phyloP scores from a whole-genome alignment of 306 rosid species.

The peach (Prunus persica) region DNA sequence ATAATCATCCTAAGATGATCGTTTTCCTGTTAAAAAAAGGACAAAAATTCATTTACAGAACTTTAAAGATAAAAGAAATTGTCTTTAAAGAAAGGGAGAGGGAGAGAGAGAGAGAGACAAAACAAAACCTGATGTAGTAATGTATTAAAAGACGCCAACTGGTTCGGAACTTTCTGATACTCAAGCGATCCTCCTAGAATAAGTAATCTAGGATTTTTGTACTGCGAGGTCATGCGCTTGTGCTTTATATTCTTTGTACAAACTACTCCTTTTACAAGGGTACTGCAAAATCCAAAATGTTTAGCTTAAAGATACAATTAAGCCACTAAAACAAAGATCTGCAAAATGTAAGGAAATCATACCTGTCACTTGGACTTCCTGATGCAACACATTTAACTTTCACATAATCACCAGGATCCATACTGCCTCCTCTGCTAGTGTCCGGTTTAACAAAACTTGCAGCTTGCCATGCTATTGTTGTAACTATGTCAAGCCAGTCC shows the following conservation, averaged over 20 bases:
- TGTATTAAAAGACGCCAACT: slow-evolving; percentile 77
- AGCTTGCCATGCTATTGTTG: slow-evolving; percentile 85
- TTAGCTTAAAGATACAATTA: slow-evolving; percentile 9
- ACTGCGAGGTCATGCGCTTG: slow-evolving; percentile 96
- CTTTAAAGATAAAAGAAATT: not conserved
- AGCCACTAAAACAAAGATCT: not conserved
- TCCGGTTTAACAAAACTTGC: slow-evolving; percentile 94
- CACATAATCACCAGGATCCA: slow-evolving; percentile 94
- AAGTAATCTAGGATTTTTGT: slow-evolving; percentile 75
- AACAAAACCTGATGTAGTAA: slow-evolving; percentile 79
- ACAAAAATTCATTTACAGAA: slow-evolving; percentile 7
- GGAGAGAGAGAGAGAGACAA: not conserved
- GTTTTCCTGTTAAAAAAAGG: slow-evolving; percentile 65
- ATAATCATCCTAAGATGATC: slow-evolving; percentile 77
- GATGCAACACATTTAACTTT: slow-evolving; percentile 89
- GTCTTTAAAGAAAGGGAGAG: not conserved
- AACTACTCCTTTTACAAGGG: slow-evolving; percentile 78
- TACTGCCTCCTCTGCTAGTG: slow-evolving; percentile 93
- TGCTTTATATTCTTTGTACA: slow-evolving; percentile 97
- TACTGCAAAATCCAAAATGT: slow-evolving; percentile 48
- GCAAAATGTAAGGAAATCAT: slow-evolving; percentile 22
- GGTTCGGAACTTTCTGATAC: slow-evolving; percentile 89
- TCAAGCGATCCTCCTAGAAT: slow-evolving; percentile 85
- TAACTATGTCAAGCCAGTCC: slow-evolving; percentile 84
- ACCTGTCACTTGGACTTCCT: slow-evolving; percentile 88